Evolutionary conservation across 352 stramenopile species (phyloP).

Genomic region (Globisporangium abappressorium): DNA sequence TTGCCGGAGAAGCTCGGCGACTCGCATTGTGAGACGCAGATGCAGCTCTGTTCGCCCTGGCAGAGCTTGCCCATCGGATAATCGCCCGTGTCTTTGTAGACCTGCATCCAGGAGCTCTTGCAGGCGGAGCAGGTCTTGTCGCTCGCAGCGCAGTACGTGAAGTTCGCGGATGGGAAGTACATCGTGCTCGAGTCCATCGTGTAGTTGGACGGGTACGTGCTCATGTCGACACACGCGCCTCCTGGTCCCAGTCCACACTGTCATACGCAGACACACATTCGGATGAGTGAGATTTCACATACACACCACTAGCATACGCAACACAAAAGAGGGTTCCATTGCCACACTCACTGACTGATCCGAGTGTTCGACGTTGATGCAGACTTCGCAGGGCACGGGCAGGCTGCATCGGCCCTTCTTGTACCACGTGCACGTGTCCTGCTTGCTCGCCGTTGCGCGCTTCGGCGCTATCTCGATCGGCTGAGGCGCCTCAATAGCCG

Average conservation of each 20-base stretch:
- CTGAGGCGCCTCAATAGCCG: background rate
- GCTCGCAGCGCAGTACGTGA: constrained; percentile 28
- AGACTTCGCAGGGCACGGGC: constrained; percentile 12
- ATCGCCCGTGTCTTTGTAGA: constrained; percentile 20
- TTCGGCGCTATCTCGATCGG: constrained; percentile 6
- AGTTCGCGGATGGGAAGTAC: constrained; percentile 29
- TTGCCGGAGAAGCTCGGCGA: constrained; percentile 10
- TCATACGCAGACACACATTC: background rate
- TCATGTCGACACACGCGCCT: constrained; percentile 8
- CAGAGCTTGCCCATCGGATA: constrained; percentile 7
- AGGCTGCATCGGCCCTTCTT: constrained; percentile 11
- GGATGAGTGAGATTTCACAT: background rate
- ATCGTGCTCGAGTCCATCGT: background rate
- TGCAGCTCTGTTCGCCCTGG: constrained; percentile 20
- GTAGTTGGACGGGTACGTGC: background rate
- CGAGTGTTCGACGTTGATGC: constrained; percentile 7
- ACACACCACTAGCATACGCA: background rate
- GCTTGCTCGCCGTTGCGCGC: constrained; percentile 3
- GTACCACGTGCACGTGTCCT: constrained; percentile 15
- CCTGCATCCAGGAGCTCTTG: constrained; percentile 19
- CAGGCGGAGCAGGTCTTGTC: constrained; percentile 26
- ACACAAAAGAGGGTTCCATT: too few species aligned
- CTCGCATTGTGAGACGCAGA: constrained; percentile 22
- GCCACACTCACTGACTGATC: background rate
- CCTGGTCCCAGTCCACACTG: constrained; percentile 10